Percentiles rank a stretch among this genome's conserved stretches.
These are phyloP conservation scores for Daldinia sp. DNA, from an alignment of 2,329 filamentous ascomycete genomes.

Conservation along the genomic window DNA sequence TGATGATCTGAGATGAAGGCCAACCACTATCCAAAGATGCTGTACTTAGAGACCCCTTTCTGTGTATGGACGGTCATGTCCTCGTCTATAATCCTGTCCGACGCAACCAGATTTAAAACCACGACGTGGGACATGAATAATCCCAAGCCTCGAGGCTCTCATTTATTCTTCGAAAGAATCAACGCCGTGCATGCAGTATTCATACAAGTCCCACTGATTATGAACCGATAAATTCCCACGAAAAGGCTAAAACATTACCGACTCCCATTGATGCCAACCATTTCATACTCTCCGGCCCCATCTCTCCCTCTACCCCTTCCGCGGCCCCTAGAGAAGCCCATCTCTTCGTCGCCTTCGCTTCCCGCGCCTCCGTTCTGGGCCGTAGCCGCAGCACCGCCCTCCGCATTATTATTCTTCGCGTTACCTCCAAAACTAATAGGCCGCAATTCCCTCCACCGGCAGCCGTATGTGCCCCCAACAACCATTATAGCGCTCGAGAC, in stretches of 20 bases:
- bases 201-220: constrained; percentile 31
- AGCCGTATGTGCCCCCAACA: constrained; percentile 85
- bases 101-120: background rate
- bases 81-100: background rate
- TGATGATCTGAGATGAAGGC: no score
- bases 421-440: constrained; percentile 86
- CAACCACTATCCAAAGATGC: background rate
- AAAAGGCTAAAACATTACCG: constrained; percentile 30
- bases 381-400: constrained; percentile 40
- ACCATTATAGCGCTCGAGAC: constrained; percentile 56
- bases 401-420: constrained; percentile 50
- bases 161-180: constrained; percentile 18
- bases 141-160: background rate
- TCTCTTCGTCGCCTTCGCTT: constrained; percentile 52
- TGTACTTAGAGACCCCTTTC: background rate
- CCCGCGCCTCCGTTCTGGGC: constrained; percentile 37
- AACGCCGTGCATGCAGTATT: constrained; percentile 36
- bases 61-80: background rate
- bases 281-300: constrained; percentile 70
- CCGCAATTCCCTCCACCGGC: constrained; percentile 85
- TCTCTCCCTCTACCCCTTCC: constrained; percentile 63
- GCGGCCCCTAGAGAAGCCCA: constrained; percentile 59
- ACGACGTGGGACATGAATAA: background rate
- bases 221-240: constrained; percentile 27
- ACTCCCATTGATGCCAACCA: constrained; percentile 59